Evolutionary conservation across 768 basidiomycete species (phyloP).

Genomic region (Vararia minispora): DNA sequence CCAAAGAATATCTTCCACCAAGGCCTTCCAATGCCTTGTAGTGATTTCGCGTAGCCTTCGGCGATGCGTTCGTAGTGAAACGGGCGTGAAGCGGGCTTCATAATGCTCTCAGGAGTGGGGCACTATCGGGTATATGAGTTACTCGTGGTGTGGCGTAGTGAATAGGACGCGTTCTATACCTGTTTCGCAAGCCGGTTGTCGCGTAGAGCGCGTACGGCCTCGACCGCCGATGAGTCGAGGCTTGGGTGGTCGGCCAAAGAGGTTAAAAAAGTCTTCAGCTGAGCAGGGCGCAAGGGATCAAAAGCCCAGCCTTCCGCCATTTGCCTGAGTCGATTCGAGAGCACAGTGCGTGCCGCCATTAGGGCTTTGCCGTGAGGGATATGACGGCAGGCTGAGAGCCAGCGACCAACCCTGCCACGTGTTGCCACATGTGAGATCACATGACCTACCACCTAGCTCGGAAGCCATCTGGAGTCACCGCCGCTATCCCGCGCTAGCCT

Average conservation of each 20-base stretch:
- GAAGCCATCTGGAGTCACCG: too few relatives aligned
- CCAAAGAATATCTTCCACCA: conserved; percentile 82
- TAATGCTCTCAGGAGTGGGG: conserved; percentile 47
- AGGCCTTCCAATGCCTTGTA: conserved; percentile 63
- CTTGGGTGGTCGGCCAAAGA: conserved; percentile 60
- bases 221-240: conserved; percentile 49
- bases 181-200: conserved; percentile 46
- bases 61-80: conserved; percentile 62
- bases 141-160: neutral
- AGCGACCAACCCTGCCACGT: too few relatives aligned
- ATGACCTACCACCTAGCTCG: too few relatives aligned
- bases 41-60: conserved; percentile 66
- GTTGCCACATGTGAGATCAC: too few relatives aligned
- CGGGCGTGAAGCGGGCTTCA: conserved; percentile 63
- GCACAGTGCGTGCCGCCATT: conserved; percentile 23
- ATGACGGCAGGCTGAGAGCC: neutral
- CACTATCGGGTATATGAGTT: conserved; percentile 33
- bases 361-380: conserved; percentile 11
- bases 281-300: conserved; percentile 73
- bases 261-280: conserved; percentile 53
- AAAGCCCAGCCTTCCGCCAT: conserved; percentile 55
- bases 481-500: too few relatives aligned
- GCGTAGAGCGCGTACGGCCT: conserved; percentile 43
- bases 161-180: conserved; percentile 25
- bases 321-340: conserved; percentile 33